A percentile compares a stretch with the other conserved stretches of the same genome.
Conservation (phyloP, 495 filamentous ascomycete genomes). For the Lasiosphaeriaceae sp. region DNA sequence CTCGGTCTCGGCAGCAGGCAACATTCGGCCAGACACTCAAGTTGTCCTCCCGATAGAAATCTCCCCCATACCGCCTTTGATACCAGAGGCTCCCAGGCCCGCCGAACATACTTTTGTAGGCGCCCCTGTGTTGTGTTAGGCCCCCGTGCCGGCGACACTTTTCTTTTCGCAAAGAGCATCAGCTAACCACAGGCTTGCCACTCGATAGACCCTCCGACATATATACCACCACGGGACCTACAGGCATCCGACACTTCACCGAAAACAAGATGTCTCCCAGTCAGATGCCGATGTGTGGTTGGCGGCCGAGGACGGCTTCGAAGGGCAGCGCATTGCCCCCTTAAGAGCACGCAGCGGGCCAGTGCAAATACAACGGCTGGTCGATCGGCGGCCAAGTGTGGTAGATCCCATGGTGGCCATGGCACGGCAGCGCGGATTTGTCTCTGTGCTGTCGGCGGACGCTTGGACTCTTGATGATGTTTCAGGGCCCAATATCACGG, state of each 20-base stretch:
- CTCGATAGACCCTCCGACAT: slow-evolving; percentile 71
- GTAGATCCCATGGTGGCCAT: slow-evolving; percentile 72
- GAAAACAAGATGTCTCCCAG: slow-evolving; percentile 63
- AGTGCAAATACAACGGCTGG: slow-evolving; percentile 70
- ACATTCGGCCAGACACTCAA: slow-evolving; percentile 16
- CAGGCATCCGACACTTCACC: slow-evolving; percentile 68
- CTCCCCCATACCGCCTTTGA: slow-evolving; percentile 31
- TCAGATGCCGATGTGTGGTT: slow-evolving; percentile 60
- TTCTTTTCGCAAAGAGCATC: too few relatives aligned
- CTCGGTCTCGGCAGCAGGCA: slow-evolving; percentile 26
- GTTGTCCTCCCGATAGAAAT: slow-evolving; percentile 32
- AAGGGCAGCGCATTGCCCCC: slow-evolving; percentile 42
- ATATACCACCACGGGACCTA: slow-evolving; percentile 84
- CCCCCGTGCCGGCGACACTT: too few relatives aligned
- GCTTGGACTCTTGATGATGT: slow-evolving; percentile 85
- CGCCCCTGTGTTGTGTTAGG: slow-evolving; percentile 1
- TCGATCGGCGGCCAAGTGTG: slow-evolving; percentile 67
- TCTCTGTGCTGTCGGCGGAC: slow-evolving; percentile 55
- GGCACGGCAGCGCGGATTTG: slow-evolving; percentile 58
- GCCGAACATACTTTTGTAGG: slow-evolving; percentile 51
- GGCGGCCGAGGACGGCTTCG: slow-evolving; percentile 58
- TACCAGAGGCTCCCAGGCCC: slow-evolving; percentile 35
- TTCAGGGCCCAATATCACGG: slow-evolving; percentile 73
- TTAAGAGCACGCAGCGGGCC: slow-evolving; percentile 55
- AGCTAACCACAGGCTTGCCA: slow-evolving; percentile 4